Percentiles rank a stretch among this genome's conserved stretches.
Conservation (phyloP, 441 rosid genomes). For the Hura crepitans region DNA sequence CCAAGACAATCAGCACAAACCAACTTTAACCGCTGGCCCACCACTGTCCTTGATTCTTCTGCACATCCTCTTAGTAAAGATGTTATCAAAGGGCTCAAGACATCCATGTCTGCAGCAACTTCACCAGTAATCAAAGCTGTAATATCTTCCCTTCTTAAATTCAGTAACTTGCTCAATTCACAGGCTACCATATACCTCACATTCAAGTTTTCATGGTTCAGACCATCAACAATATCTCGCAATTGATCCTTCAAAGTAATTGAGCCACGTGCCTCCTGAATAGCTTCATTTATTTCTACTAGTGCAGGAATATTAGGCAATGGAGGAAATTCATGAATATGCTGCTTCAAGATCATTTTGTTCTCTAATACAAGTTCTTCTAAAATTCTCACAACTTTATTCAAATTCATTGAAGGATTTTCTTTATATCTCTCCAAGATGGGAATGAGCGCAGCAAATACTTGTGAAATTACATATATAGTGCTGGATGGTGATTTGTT, state of each 20-base stretch:
- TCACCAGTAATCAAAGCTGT: conserved; percentile 75
- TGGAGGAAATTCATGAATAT: conserved; percentile 86
- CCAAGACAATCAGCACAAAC: conserved; percentile 98
- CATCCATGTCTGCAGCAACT: conserved; percentile 78
- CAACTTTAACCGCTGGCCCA: conserved; percentile 89
- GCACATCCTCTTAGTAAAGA: conserved; percentile 95
- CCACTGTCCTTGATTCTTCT: conserved; percentile 91
- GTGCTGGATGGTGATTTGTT: conserved; percentile 80
- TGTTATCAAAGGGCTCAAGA: conserved; percentile 77
- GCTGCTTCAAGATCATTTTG: conserved; percentile 76
- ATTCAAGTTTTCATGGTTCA: conserved; percentile 93
- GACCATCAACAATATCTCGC: conserved; percentile 71
- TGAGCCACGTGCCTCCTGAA: conserved; percentile 92
- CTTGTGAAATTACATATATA: conserved; percentile 88
- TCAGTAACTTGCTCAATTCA: conserved; percentile 87
- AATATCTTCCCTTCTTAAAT: conserved; percentile 67
- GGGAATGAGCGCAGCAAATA: conserved; percentile 95
- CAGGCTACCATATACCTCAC: conserved; percentile 98
- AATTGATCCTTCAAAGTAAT: conserved; percentile 90
- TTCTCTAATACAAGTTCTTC: conserved; percentile 91
- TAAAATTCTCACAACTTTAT: conserved; percentile 76
- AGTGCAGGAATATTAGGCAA: conserved; percentile 81
- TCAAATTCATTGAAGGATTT: conserved; percentile 47
- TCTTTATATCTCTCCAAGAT: conserved; percentile 80
- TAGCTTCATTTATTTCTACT: conserved; percentile 79